Evolutionary conservation across 129 eudicot genomes (phyloP), one percentile per base, ranked within the genome.

Genomic region (Pittosporum tobira): DNA sequence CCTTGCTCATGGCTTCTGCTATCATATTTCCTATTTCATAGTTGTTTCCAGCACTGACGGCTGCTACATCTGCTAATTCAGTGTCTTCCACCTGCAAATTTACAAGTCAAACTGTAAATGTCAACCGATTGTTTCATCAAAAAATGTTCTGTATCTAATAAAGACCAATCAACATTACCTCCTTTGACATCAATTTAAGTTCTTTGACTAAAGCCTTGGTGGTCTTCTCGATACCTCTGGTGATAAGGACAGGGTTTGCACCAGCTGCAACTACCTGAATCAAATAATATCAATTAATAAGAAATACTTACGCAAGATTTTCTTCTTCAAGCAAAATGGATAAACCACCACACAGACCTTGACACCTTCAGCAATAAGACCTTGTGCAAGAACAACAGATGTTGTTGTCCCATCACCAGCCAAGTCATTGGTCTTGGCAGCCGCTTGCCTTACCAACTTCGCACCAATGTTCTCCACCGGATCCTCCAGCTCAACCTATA

Each of bases 1-100:
- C 98, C 72, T 83, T 91, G 66, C 83, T 78, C 87, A 91, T 59
- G 46, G 95, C 98, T 67, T 91, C 98, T 24, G 94, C 95, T 46
- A 91, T 86, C 98, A 86, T 86, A 49, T 76, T 75, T 64, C 98
- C 98, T 13, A 91, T 84, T 74, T 91, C 95, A 37, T 80, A 69
- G 67, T 91, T 91, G 84, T 91, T 91, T 11, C 98, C 98, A n/a
- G 95, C 98, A 86, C 98, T 86, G 25, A 86, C 98, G 21, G 98
- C 94, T 63, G 95, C 98, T 54, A 91, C 94, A 67, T 91, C 95
- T 29, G 88, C 95, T 52, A 91, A 69, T 51, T 91, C 98, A 61
- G 81, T 73, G 47, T 91, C 98, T 64, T 91, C 95, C 36, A 90
- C 91, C 96, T 84, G 78, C 20, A 56, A 63, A 18, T 48, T n/a